A percentile compares a stretch with the other conserved stretches of the same genome.
These are phyloP conservation scores for Detonula confervacea DNA, from an alignment of 352 stramenopile species.

Conservation along the genomic window DNA sequence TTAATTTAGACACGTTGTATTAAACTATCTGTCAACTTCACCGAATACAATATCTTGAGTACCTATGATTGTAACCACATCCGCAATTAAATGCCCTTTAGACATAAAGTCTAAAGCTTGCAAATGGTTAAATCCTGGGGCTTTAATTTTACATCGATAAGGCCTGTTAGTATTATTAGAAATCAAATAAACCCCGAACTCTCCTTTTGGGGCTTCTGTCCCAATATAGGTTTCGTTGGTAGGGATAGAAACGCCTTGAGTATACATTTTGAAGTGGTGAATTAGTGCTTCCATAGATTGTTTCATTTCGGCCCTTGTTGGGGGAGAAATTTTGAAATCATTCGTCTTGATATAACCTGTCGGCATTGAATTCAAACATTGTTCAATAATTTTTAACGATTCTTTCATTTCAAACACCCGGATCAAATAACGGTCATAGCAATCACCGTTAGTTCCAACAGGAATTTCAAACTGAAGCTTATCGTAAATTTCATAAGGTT, in stretches of 20 bases:
- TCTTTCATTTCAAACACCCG: slow-evolving; percentile 75
- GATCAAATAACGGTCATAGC: slow-evolving; percentile 77
- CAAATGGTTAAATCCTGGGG: slow-evolving; percentile 69
- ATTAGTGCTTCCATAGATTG: no score
- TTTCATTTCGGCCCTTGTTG: slow-evolving; percentile 57
- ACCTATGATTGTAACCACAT: slow-evolving; percentile 76
- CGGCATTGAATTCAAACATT: slow-evolving; percentile 69
- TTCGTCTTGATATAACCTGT: slow-evolving; percentile 65
- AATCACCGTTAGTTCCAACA: slow-evolving; percentile 75
- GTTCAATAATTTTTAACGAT: slow-evolving; percentile 71
- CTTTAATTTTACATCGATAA: slow-evolving; percentile 85
- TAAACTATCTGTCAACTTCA: slow-evolving; percentile 74
- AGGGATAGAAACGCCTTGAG: no score
- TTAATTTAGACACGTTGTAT: slow-evolving; percentile 44
- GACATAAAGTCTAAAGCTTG: slow-evolving; percentile 70
- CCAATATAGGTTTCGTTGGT: slow-evolving; percentile 74
- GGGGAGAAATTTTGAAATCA: slow-evolving; percentile 67
- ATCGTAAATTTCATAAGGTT: slow-evolving; percentile 76
- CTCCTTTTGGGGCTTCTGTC: slow-evolving; percentile 81
- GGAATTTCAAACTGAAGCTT: slow-evolving; percentile 74
- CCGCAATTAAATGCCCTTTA: slow-evolving; percentile 72
- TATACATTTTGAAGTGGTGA: no score
- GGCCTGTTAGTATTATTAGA: slow-evolving; percentile 76
- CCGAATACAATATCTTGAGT: slow-evolving; percentile 76
- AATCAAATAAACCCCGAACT: slow-evolving; percentile 83